Evolutionary conservation across 108 stramenopile species (phyloP), one percentile per base, ranked within the genome.

Genomic region (Nannochloropsis gaditana): DNA sequence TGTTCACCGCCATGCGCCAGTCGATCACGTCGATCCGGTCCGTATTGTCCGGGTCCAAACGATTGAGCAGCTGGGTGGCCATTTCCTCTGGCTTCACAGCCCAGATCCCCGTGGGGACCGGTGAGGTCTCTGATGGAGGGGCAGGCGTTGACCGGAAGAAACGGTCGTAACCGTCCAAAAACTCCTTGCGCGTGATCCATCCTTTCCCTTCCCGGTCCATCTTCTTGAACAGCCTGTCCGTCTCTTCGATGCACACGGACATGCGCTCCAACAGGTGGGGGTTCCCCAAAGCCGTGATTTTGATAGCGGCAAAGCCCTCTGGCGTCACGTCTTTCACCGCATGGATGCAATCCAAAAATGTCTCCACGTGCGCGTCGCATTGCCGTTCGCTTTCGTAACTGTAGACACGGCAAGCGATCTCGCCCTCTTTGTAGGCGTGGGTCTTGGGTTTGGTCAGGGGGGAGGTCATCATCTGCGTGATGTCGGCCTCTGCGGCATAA

Each of bases 401-500:
- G 89, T 94, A 94, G 43, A 43, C 83, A 42, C 83, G 43, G 19
- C 83, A 83, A 3, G 43, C 43, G 17, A 83, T 44, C 21, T 43
- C 83, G 43, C 44, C 44, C 44, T 73, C 79, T 79, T 47, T 45
- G 82, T 31, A 79, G 44, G 82, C 83, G 82, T 44, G 82, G 73
- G 3, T 43, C 86, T 11, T 84, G 9, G 84, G 9, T 19, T 43
- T n/a, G 5, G 45, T 9, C 41, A 47, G 42, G 5, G 84, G 42
- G n/a, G 84, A 17, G 83, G 45, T 45, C 44, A 45, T 19, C 44
- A 83, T 80, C 41, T 88, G 86, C 43, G 82, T 59, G 6, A 88
- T 83, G 43, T 95, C 96, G 45, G 86, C 92, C 89, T 99, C 98
- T 17, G 96, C 98, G 10, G 98, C 98, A 92, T 97, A 98, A 87